Conservation (phyloP, 1,139 yeast species). For the Groenewaldozyma sp. region DNA sequence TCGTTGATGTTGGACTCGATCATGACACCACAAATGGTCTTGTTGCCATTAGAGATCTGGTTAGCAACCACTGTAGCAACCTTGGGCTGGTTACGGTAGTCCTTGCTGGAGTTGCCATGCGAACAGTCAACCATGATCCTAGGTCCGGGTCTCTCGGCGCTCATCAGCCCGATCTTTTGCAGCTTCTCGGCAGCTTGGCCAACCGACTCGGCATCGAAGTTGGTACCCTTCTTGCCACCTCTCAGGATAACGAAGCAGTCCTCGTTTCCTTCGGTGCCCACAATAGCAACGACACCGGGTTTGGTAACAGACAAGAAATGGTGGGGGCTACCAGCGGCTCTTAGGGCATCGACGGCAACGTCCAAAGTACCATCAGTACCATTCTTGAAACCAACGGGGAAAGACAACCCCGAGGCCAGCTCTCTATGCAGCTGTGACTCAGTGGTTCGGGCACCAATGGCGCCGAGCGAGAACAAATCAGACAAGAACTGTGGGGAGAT, state of each 20-base stretch:
- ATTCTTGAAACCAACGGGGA: constrained; percentile 96
- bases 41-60: constrained; percentile 71
- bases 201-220: constrained; percentile 71
- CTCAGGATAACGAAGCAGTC: constrained; percentile 87
- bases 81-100: constrained; percentile 85
- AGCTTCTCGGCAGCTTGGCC: constrained; percentile 58
- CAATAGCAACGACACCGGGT: constrained; percentile 91
- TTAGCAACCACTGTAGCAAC: constrained; percentile 76
- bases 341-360: constrained; percentile 88
- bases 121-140: constrained; percentile 97
- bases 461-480: constrained; percentile 87
- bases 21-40: constrained; percentile 84
- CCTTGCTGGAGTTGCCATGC: constrained; percentile 88
- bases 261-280: constrained; percentile 87
- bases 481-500: constrained; percentile 90
- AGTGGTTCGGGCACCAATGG: constrained; percentile 96
- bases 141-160: constrained; percentile 34
- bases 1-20: constrained; percentile 85
- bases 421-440: constrained; percentile 96
- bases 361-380: constrained; percentile 93
- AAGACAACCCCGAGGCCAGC: constrained; percentile 86
- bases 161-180: constrained; percentile 45
- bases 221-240: constrained; percentile 92
- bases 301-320: constrained; percentile 91
- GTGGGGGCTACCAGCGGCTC: constrained; percentile 89